Evolutionary conservation across 2,329 filamentous ascomycete species (phyloP), one percentile per base, ranked within the genome.

Genomic region (Penicillium sp.): DNA sequence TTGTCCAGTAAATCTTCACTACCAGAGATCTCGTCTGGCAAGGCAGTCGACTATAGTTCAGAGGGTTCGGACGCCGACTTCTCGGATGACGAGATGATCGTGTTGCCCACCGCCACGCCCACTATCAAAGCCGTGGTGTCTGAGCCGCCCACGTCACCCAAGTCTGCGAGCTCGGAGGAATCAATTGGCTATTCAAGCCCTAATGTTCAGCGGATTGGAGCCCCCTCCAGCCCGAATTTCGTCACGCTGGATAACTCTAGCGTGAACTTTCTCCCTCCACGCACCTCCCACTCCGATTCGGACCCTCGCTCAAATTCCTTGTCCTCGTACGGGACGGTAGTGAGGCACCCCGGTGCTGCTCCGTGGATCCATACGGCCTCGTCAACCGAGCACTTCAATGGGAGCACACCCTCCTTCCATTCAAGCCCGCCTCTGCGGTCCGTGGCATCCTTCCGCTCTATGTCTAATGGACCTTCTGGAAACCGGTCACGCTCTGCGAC

Each of bases 301-400:
- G 63, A 63, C 22, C 64, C 62, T 3, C 65, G 66, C 16, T 71
- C 73, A 0, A 70, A 74, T 40, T 74, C 72, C 2, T 51, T 74
- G 14, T 73, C 71, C 5, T 74, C 72, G 11, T 66, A 70, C 46
- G 72, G 72, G 44, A 75, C 73, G 6, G 73, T 72, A 4, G 72
- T 74, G 44, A 64, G 71, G 48, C 69, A 73, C 56, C 60, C 61
- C 49, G 64, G 66, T 47, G 63, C 64, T n/a, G 59, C 63, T 42
- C 64, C 62, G 45, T 73, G 68, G 66, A 64, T 68, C 27, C 66
- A 68, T 51, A 60, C 65, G 31, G 65, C 64, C 38, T 69, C 67
- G 28, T 66, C 67, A 38, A 38, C 35, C 3, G 70, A 69, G 41
- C 66, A 60, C 33, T 60, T 62, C 25, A 67, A 62, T 51, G 71